Evolutionary conservation across 2,329 filamentous ascomycete genomes (phyloP), one percentile per base, ranked within the genome.

Genomic region (Coniella lustricola): DNA sequence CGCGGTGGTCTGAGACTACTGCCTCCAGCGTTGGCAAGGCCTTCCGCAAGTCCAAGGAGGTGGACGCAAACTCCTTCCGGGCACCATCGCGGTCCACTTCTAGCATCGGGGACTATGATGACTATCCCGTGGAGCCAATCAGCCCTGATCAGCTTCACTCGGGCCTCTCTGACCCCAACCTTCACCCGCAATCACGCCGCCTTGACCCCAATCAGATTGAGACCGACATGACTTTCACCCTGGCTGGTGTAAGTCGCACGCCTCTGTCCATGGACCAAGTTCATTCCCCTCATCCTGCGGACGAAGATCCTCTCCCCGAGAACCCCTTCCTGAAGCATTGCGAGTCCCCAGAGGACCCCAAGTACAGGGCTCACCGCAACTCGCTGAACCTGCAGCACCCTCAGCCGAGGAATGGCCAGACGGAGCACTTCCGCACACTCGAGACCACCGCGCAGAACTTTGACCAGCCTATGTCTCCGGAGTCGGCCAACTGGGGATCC

Each of bases 1-100:
- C 93, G 5, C 81, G 93, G 37, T 98, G 93, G 93, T 97, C 91
- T 0, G 93, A 94, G 69, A 97, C 91, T 2, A 98, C 93, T 0
- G 80, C 90, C 3, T 95, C 90, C 0, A 95, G 89, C 52, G 82
- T 90, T 37, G 84, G 87, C 38, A 85, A 85, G 57, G 85, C 84
- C 35, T 85, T 90, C 64, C 81, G 85, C 35, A 81, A 79, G 59
- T 87, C 81, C 61, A 79, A 76, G 58, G 74, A 77, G 37, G 82
- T 73, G 64, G 84, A 71, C 68, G 82, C 66, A 65, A 81, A 68
- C 75, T 56, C 65, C 79, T 62, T 67, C 76, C 65, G 32, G 66
- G 51, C 54, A 29, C 71, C 72, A n/a, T 95, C 90, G 29, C 82
- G 85, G 33, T 93, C 89, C 9, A 85, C 80, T 1, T 93, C 87